phyloP scores from a whole-genome alignment of 1,139 yeast species.

The Suhomyces chickasaworum region DNA sequence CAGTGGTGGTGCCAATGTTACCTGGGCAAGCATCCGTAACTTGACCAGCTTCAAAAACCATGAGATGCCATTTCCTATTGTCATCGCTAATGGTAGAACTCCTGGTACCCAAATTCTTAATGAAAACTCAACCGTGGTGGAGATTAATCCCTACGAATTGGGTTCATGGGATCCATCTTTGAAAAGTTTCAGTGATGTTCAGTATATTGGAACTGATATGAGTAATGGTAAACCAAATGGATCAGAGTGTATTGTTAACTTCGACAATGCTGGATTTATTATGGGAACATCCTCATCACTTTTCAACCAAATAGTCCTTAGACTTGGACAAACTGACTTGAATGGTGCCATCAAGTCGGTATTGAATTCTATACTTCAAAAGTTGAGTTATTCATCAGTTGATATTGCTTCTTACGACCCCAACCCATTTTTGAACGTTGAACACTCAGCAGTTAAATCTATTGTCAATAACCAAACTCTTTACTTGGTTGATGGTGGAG shows the following conservation, averaged over 20 bases:
- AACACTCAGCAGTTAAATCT: slow-evolving; percentile 20
- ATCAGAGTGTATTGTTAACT: slow-evolving; percentile 53
- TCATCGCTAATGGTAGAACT: slow-evolving; percentile 43
- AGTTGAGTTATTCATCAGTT: slow-evolving; percentile 29
- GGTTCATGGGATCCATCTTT: slow-evolving; percentile 51
- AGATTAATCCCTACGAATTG: slow-evolving; percentile 43
- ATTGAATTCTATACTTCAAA: slow-evolving; percentile 28
- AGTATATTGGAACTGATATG: slow-evolving; percentile 39
- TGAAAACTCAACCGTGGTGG: slow-evolving; percentile 45
- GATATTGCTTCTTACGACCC: slow-evolving; percentile 47
- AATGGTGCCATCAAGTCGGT: slow-evolving; percentile 29
- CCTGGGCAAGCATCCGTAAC: slow-evolving; percentile 43
- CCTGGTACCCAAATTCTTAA: slow-evolving; percentile 37
- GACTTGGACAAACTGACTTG: slow-evolving; percentile 23
- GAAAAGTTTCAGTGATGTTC: slow-evolving; percentile 30
- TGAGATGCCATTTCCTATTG: slow-evolving; percentile 47
- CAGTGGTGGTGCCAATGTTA: slow-evolving; percentile 33
- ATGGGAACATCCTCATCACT: slow-evolving; percentile 74
- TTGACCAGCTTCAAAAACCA: slow-evolving; percentile 30
- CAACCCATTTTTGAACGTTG: slow-evolving; percentile 37
- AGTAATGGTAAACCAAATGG: slow-evolving; percentile 30
- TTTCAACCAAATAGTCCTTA: slow-evolving; percentile 47
- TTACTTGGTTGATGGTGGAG: slow-evolving; percentile 86
- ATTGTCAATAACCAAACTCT: slow-evolving; percentile 45
- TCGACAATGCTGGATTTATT: slow-evolving; percentile 73